These are phyloP conservation scores for Boletellus deceptivus DNA, from an alignment of 1,284 basidiomycete genomes.

Conservation along the genomic window DNA sequence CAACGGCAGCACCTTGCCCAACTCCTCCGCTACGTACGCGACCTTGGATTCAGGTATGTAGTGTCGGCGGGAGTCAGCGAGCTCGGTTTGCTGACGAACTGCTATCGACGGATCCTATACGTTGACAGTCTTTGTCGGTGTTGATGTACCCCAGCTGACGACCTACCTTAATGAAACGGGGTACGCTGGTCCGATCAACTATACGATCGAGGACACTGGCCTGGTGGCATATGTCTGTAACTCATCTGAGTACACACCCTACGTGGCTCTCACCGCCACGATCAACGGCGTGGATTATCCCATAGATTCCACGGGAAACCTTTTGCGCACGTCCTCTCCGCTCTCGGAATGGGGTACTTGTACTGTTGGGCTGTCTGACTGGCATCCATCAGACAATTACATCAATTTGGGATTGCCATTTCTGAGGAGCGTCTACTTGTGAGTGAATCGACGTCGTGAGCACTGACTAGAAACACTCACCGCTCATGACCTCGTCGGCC, in stretches of 20 bases:
- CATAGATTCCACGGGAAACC: constrained; percentile 22
- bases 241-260: constrained; percentile 15
- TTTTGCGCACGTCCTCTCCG: constrained; percentile 15
- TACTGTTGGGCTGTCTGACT: constrained; percentile 6
- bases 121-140: constrained; percentile 8
- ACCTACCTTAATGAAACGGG: constrained; percentile 11
- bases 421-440: constrained; percentile 17
- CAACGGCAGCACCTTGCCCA: constrained; percentile 15
- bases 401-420: constrained; percentile 15
- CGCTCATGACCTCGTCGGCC: background rate
- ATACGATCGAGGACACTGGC: constrained; percentile 1
- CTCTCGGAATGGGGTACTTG: constrained; percentile 10
- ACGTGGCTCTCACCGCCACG: constrained; percentile 20
- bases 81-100: background rate
- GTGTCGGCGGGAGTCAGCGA: background rate
- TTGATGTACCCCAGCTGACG: constrained; percentile 1
- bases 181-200: constrained; percentile 15
- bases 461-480: too few relatives aligned
- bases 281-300: constrained; percentile 31
- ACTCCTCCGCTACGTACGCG: constrained; percentile 5
- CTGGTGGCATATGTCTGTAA: constrained; percentile 22
- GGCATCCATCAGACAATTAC: background rate
- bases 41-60: constrained; percentile 9
- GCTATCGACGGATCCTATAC: background rate
- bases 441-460: background rate